Base-by-base conservation (phyloP, 139 green algal genomes). In the Yamagishiella unicocca region DNA sequence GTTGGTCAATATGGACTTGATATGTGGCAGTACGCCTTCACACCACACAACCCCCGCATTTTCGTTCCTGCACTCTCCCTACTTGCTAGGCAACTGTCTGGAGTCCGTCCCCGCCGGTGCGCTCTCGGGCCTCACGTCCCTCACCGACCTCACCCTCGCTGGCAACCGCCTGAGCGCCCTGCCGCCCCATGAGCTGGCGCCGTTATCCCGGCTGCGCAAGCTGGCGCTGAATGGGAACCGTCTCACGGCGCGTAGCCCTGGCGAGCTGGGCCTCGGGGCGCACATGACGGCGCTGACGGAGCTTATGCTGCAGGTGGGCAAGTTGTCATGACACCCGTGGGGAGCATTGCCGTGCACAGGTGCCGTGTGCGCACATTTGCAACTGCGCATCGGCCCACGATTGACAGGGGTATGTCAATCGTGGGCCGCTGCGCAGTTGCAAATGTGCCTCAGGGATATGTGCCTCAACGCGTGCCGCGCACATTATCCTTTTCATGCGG, bases 91-190 rank as follows among this genome's bases (percentile, higher is more conserved):
- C 61, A 86, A 86, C 80, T 67, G 80, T 22, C 38, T 86, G 61
- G 17, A 46, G 17, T 33, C 21, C 7, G n/a, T 86, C 10, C 62
- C 64, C 3, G 25, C 61, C 43, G 64, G 80, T 31, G 27, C 38
- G 24, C 64, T 97, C 12, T 62, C 76, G 27, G 67, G 70, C 42
- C 84, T 96, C 6, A 87, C 70, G 19, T 45, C 31, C 27, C 93
- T 98, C 33, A 71, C 91, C 29, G 89, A 92, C 40, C 90, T 97
- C 42, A 93, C 94, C 78, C 82, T 96, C 58, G 94, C 95, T 45
- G 95, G 96, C 61, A 98, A 98, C 89, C 33, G 79, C 21, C 87
- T 98, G 42, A 71, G 9, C 14, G 14, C 74, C 10, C 66, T 97
- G 35, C 95, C 78, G 19, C 78, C 80, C 91, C n/a, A 62, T 74